Evolutionary conservation across 2,329 filamentous ascomycete species (phyloP).

Genomic region (Colletotrichum endophyticum): DNA sequence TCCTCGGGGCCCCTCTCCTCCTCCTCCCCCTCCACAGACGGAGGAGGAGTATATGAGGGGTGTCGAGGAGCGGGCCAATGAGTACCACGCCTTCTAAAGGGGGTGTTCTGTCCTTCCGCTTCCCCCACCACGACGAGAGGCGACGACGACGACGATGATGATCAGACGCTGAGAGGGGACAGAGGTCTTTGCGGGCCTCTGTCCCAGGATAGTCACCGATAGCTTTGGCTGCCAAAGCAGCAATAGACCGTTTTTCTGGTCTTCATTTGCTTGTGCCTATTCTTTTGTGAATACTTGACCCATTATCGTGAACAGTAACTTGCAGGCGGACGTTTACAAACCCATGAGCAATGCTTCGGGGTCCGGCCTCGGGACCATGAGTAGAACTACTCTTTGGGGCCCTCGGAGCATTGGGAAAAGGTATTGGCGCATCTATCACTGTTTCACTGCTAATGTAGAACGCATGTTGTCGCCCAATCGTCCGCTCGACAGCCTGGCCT

Average conservation of each 20-base stretch:
- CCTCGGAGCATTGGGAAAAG: too few relatives aligned
- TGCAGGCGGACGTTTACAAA: not conserved
- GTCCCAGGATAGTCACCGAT: not conserved
- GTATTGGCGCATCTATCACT: too few relatives aligned
- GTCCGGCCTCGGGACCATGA: too few relatives aligned
- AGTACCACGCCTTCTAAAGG: not conserved
- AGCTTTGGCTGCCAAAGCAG: not conserved
- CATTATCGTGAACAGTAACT: not conserved
- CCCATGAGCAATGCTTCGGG: too few relatives aligned
- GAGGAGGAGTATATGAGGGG: not conserved
- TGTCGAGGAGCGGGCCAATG: not conserved
- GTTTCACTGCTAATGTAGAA: too few relatives aligned
- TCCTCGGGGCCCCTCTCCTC: slow-evolving; percentile 4
- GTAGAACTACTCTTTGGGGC: too few relatives aligned
- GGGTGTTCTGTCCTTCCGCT: not conserved
- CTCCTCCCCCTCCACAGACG: not conserved
- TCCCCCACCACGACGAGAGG: not conserved
- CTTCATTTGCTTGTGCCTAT: not conserved
- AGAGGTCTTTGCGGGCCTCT: not conserved
- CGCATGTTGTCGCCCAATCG: too few relatives aligned
- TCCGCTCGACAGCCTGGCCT: too few relatives aligned
- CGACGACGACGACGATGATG: not conserved
- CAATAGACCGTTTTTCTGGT: not conserved
- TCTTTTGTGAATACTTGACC: not conserved
- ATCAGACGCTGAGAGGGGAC: not conserved